These are phyloP conservation scores for Exophiala lecanii-corni DNA, from an alignment of 2,329 filamentous ascomycete genomes.

Conservation along the genomic window DNA sequence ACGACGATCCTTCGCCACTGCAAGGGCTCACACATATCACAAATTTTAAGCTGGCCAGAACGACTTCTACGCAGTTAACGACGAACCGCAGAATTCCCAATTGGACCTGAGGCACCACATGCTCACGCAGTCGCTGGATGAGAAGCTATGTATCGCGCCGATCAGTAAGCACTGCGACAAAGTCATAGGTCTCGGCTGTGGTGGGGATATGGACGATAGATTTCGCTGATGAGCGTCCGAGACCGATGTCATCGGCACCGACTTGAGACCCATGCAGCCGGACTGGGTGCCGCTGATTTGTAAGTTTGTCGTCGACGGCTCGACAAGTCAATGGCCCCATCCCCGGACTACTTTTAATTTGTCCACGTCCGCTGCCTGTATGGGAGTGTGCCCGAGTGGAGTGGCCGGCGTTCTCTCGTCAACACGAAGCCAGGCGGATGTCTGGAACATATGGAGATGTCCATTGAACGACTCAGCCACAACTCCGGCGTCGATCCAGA, in stretches of 20 bases:
- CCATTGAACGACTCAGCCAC: conserved; percentile 7
- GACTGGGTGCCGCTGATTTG: conserved; percentile 49
- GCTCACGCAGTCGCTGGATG: conserved; percentile 8
- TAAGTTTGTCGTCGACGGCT: conserved; percentile 53
- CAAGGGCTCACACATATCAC: neutral
- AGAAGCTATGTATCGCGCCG: conserved; percentile 12
- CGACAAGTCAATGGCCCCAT: conserved; percentile 53
- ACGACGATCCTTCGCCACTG: neutral
- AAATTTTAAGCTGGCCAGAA: neutral
- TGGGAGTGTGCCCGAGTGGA: conserved; percentile 26
- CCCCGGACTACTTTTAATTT: conserved; percentile 52
- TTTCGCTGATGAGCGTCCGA: conserved; percentile 36
- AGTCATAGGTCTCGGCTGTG: conserved; percentile 38
- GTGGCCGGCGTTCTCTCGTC: conserved; percentile 7
- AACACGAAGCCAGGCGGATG: conserved; percentile 36
- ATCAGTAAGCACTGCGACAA: conserved; percentile 11
- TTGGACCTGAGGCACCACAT: conserved; percentile 25
- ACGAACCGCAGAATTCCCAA: neutral
- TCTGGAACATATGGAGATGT: conserved; percentile 31
- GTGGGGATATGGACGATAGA: conserved; percentile 40
- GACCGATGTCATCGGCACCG: conserved; percentile 34
- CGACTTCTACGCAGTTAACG: neutral
- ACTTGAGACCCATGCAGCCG: conserved; percentile 38
- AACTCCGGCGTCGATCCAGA: conserved; percentile 34
- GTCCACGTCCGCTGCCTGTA: conserved; percentile 35